phyloP scores from a whole-genome alignment of 805 yeast species.

The Yarrowia phangngaensis region DNA sequence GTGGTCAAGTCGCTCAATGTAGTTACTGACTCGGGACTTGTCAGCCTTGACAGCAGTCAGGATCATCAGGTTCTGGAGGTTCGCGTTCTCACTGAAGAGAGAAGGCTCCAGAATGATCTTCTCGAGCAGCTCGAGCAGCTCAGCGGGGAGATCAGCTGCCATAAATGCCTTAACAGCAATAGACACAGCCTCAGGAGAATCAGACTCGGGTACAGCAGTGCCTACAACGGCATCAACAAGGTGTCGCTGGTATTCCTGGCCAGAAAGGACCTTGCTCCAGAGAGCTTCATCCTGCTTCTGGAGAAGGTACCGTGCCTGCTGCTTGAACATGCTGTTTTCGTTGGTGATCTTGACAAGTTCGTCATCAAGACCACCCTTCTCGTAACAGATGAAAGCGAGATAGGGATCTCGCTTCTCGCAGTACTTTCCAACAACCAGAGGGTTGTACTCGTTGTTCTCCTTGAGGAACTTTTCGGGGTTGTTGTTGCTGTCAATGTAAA shows the following conservation, averaged over 20 bases:
- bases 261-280: constrained; percentile 74
- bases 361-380: constrained; percentile 86
- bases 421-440: constrained; percentile 93
- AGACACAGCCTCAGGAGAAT: constrained; percentile 89
- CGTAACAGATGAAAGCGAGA: constrained; percentile 94
- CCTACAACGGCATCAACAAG: constrained; percentile 91
- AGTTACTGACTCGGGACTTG: constrained; percentile 72
- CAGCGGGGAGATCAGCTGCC: constrained; percentile 90
- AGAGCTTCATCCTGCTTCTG: constrained; percentile 78
- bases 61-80: constrained; percentile 86
- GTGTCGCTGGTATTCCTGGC: constrained; percentile 85
- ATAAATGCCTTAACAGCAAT: constrained; percentile 91
- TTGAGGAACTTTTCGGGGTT: constrained; percentile 94
- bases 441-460: constrained; percentile 85
- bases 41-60: constrained; percentile 96
- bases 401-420: constrained; percentile 99
- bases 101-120: constrained; percentile 96
- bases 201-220: constrained; percentile 91
- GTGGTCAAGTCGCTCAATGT: constrained; percentile 84
- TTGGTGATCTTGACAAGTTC: constrained; percentile 90
- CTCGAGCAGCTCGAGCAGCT: constrained; percentile 89
- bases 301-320: constrained; percentile 95
- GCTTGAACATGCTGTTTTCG: constrained; percentile 96
- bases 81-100: constrained; percentile 91
- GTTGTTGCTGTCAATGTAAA: constrained; percentile 95